phyloP scores from a whole-genome alignment of 768 basidiomycete species.

The Scleroderma bovista region DNA sequence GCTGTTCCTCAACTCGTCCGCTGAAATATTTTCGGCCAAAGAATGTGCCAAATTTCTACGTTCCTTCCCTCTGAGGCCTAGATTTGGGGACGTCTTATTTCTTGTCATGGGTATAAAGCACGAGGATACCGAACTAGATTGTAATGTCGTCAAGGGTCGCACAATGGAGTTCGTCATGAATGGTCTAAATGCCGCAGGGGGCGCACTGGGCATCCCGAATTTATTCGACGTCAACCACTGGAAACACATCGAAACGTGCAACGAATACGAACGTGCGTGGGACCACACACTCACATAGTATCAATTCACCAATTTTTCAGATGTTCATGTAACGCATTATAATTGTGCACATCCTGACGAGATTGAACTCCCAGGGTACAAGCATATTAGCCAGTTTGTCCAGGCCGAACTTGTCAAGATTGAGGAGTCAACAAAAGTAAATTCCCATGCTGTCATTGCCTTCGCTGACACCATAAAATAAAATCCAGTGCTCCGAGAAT shows the following conservation, averaged over 20 bases:
- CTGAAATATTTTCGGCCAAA: slow-evolving; percentile 82
- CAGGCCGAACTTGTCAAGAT: slow-evolving; percentile 77
- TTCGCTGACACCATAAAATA: not conserved
- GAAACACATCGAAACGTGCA: slow-evolving; percentile 63
- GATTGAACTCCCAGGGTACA: slow-evolving; percentile 44
- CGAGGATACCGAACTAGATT: slow-evolving; percentile 73
- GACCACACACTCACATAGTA: not conserved
- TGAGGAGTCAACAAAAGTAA: slow-evolving; percentile 85
- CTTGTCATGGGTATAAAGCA: slow-evolving; percentile 84
- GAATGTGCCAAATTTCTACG: slow-evolving; percentile 70
- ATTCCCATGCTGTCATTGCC: not conserved
- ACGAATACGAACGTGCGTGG: slow-evolving; percentile 49
- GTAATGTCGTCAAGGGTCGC: slow-evolving; percentile 74
- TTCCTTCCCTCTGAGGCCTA: slow-evolving; percentile 70
- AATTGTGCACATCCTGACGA: slow-evolving; percentile 58
- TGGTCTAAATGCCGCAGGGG: slow-evolving; percentile 65
- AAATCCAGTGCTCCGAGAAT: slow-evolving; percentile 57
- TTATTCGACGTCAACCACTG: slow-evolving; percentile 65
- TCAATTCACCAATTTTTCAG: not conserved
- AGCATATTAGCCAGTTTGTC: slow-evolving; percentile 46
- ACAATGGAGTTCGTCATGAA: slow-evolving; percentile 83
- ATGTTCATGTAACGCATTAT: slow-evolving; percentile 78
- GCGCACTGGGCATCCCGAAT: slow-evolving; percentile 58
- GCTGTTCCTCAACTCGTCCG: slow-evolving; percentile 85
- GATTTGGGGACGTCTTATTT: slow-evolving; percentile 75